Evolutionary conservation across 345 rosid species (phyloP).

Genomic region (Citrus mangshanensis): DNA sequence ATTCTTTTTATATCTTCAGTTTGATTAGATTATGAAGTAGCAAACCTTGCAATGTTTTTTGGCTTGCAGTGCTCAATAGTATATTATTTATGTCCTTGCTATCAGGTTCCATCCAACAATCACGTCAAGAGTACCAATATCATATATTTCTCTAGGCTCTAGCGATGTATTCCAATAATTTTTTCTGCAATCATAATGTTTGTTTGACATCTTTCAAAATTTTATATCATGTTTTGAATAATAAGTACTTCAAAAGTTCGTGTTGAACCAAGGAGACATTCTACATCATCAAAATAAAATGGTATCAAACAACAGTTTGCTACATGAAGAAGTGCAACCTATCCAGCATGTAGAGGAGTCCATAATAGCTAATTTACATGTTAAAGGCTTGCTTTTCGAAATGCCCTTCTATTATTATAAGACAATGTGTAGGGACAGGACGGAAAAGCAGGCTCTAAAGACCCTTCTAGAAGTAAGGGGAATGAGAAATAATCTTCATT

Average conservation of each 20-base stretch:
- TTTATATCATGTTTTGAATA: too few relatives aligned
- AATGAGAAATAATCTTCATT: too few relatives aligned
- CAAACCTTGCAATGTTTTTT: background rate
- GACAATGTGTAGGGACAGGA: too few relatives aligned
- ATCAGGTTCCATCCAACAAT: background rate
- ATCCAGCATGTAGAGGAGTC: background rate
- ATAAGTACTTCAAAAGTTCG: background rate
- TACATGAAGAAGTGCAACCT: background rate
- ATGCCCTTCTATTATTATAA: background rate
- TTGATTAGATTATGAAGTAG: background rate
- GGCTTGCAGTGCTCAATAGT: background rate
- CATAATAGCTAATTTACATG: too few relatives aligned
- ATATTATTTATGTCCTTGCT: background rate
- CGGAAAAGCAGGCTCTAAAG: background rate
- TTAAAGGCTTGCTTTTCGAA: background rate
- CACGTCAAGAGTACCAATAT: background rate
- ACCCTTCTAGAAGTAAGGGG: background rate
- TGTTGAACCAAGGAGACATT: background rate
- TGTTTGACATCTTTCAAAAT: background rate
- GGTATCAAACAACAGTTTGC: background rate
- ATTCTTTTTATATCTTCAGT: background rate
- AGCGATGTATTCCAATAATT: background rate
- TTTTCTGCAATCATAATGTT: background rate
- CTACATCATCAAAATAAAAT: background rate
- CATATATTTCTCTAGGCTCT: background rate